phyloP scores from a whole-genome alignment of 805 yeast species.

The Kuraishia borneana region DNA sequence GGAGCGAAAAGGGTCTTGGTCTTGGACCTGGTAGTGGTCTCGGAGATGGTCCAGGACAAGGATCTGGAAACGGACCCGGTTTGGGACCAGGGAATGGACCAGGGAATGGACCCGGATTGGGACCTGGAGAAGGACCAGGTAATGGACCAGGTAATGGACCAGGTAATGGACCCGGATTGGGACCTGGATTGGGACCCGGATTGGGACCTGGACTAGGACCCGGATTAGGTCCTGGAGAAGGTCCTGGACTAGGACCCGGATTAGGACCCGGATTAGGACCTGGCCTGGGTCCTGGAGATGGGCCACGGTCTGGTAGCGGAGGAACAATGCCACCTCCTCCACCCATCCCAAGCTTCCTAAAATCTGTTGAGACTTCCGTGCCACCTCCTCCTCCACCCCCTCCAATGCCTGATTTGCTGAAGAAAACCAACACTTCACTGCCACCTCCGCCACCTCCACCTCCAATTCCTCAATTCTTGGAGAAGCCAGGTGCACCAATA shows the following conservation, averaged over 20 bases:
- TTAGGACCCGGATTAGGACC: slow-evolving; percentile 18
- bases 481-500: neutral
- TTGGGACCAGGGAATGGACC: neutral
- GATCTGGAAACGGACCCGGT: slow-evolving; percentile 2
- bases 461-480: neutral
- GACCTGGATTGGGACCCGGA: slow-evolving; percentile 2
- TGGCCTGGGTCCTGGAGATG: slow-evolving; percentile 3
- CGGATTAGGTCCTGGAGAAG: slow-evolving; percentile 3
- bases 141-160: slow-evolving; percentile 17
- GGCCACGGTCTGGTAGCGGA: slow-evolving; percentile 1
- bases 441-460: slow-evolving; percentile 8
- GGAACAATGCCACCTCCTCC: slow-evolving; percentile 13
- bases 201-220: slow-evolving; percentile 17
- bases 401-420: slow-evolving; percentile 5
- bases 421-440: neutral
- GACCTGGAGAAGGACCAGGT: slow-evolving; percentile 2
- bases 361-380: slow-evolving; percentile 1
- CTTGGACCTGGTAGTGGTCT: neutral
- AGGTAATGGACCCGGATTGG: slow-evolving; percentile 3
- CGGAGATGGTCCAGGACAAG: slow-evolving; percentile 1
- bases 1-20: too few species aligned
- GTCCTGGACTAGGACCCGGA: slow-evolving; percentile 2
- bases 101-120: neutral
- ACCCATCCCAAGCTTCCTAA: slow-evolving; percentile 6
- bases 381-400: slow-evolving; percentile 17